Evolutionary conservation across 1,139 yeast species (phyloP).

Genomic region (Candida sojae): DNA sequence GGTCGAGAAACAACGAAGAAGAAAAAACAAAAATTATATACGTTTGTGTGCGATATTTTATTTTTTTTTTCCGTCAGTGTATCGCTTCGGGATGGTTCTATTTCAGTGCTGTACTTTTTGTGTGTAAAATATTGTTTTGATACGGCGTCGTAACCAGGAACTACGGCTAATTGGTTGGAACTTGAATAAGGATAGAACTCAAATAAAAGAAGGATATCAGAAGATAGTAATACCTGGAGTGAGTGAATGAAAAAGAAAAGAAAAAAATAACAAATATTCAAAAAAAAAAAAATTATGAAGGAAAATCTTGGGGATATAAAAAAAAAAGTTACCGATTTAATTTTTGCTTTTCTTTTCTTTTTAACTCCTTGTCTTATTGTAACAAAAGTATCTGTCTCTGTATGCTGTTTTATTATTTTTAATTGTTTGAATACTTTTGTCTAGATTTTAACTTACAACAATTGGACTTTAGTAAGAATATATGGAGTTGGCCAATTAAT

Average conservation of each 20-base stretch:
- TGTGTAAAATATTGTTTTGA: slow-evolving; percentile 1
- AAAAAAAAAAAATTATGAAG: not conserved
- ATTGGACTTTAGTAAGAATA: too few relatives aligned
- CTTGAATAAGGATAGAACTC: not conserved
- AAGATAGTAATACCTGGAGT: not conserved
- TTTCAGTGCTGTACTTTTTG: not conserved
- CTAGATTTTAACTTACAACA: too few relatives aligned
- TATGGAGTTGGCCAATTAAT: too few relatives aligned
- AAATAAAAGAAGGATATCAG: not conserved
- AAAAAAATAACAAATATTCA: not conserved
- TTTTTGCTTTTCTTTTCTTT: too few relatives aligned
- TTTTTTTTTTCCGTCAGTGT: not conserved
- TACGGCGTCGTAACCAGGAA: slow-evolving; percentile 1
- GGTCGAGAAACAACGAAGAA: too few relatives aligned
- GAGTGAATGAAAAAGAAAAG: not conserved
- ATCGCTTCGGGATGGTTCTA: not conserved
- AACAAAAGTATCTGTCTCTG: too few relatives aligned
- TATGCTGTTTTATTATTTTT: too few relatives aligned
- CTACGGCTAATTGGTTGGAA: not conserved
- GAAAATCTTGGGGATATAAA: not conserved
- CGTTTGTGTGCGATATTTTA: too few relatives aligned
- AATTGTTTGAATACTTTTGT: too few relatives aligned
- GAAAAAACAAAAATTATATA: too few relatives aligned
- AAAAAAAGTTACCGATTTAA: not conserved
- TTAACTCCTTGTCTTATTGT: too few relatives aligned